Evolutionary conservation across 2,329 filamentous ascomycete species (phyloP).

Genomic region (Madurella mycetomatis): DNA sequence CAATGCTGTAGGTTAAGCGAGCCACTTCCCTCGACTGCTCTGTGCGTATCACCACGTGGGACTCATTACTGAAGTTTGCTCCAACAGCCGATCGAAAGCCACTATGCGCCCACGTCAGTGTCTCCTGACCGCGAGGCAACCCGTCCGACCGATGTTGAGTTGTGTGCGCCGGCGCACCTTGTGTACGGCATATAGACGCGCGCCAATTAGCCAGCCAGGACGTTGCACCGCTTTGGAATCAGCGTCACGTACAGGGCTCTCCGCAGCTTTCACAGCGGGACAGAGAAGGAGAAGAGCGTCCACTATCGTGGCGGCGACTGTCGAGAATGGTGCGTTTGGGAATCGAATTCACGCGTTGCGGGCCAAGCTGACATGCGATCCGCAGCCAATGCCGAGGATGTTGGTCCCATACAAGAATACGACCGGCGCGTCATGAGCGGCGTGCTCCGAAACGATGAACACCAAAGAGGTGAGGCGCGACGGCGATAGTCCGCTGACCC

Average conservation of each 20-base stretch:
- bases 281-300: conserved; percentile 19
- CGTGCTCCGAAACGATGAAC: conserved; percentile 76
- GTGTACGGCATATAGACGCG: conserved; percentile 14
- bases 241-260: conserved; percentile 16
- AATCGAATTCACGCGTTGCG: not conserved
- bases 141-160: conserved; percentile 7
- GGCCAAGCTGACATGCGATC: conserved; percentile 3
- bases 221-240: not conserved
- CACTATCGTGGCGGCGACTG: conserved; percentile 16
- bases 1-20: not conserved
- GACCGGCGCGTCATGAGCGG: conserved; percentile 72
- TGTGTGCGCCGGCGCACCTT: conserved; percentile 15
- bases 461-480: conserved; percentile 70
- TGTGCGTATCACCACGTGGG: too few relatives aligned
- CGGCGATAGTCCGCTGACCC: not conserved
- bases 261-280: conserved; percentile 13
- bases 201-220: not conserved
- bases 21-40: not conserved
- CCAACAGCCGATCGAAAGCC: not conserved
- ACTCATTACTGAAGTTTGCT: not conserved
- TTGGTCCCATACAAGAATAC: conserved; percentile 83
- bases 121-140: not conserved
- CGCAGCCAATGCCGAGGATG: conserved; percentile 31
- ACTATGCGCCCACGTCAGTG: conserved; percentile 2
- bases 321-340: conserved; percentile 18